Evolutionary conservation across 2,329 filamentous ascomycete genomes (phyloP).

Genomic region (Aspergillus brasiliensis): DNA sequence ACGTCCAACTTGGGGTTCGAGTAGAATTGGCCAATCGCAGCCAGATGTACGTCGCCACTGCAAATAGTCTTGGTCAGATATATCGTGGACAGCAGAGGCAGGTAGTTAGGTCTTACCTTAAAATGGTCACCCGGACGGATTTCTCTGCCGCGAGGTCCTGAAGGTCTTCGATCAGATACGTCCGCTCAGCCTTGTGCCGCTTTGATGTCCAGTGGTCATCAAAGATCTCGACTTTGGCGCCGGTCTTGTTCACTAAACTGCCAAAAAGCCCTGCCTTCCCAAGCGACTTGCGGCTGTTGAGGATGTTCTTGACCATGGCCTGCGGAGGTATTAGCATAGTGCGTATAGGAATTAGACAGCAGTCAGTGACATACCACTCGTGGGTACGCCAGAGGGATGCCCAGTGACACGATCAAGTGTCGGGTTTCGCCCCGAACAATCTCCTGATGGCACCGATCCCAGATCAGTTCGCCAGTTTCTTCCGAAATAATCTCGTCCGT

Average conservation of each 20-base stretch:
- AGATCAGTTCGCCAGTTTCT: slow-evolving; percentile 81
- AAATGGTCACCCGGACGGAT: slow-evolving; percentile 85
- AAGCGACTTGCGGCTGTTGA: slow-evolving; percentile 86
- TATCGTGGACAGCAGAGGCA: neutral
- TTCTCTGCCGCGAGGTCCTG: slow-evolving; percentile 93
- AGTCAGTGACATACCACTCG: slow-evolving; percentile 61
- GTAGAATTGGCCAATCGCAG: slow-evolving; percentile 91
- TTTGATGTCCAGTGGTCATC: slow-evolving; percentile 98
- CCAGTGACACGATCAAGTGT: slow-evolving; percentile 84
- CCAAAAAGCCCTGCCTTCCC: slow-evolving; percentile 80
- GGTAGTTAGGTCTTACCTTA: slow-evolving; percentile 60
- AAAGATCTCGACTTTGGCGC: slow-evolving; percentile 86
- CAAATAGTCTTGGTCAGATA: slow-evolving; percentile 1
- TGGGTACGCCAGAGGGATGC: slow-evolving; percentile 81
- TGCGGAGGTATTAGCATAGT: slow-evolving; percentile 43
- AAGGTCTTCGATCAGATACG: slow-evolving; percentile 82
- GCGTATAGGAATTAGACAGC: slow-evolving; percentile 34
- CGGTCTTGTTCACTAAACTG: slow-evolving; percentile 80
- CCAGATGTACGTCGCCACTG: slow-evolving; percentile 90
- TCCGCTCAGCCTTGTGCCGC: slow-evolving; percentile 88
- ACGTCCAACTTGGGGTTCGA: slow-evolving; percentile 81
- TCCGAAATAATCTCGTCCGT: slow-evolving; percentile 78
- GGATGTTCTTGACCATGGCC: slow-evolving; percentile 66
- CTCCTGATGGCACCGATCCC: slow-evolving; percentile 81
- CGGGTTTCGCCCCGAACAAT: slow-evolving; percentile 82